These are phyloP conservation scores for Malassezia japonica DNA, from an alignment of 1,284 basidiomycete genomes.

Conservation along the genomic window DNA sequence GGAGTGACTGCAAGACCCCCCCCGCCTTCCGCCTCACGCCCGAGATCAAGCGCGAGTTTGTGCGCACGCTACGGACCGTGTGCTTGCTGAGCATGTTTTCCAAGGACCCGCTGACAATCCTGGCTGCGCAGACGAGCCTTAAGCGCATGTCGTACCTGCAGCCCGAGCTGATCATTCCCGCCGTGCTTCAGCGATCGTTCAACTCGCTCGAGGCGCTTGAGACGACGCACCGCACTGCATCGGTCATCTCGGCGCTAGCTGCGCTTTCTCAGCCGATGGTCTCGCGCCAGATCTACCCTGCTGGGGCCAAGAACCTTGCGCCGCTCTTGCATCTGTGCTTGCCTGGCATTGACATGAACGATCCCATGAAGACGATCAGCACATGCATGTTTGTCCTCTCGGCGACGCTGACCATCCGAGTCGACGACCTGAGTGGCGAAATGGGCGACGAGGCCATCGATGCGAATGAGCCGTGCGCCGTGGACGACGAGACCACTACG, in stretches of 20 bases:
- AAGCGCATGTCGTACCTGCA: slow-evolving; percentile 70
- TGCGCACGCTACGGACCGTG: slow-evolving; percentile 71
- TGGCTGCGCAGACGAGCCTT: slow-evolving; percentile 51
- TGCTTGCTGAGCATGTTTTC: slow-evolving; percentile 90
- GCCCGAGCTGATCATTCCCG: slow-evolving; percentile 78
- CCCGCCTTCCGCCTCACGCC: slow-evolving; percentile 65
- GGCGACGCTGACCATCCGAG: slow-evolving; percentile 67
- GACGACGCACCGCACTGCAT: slow-evolving; percentile 50
- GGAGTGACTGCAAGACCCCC: slow-evolving; percentile 70
- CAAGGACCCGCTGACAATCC: slow-evolving; percentile 57
- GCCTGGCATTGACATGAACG: slow-evolving; percentile 89
- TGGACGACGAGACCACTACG: slow-evolving; percentile 39
- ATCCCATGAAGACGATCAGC: slow-evolving; percentile 74
- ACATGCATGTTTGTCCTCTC: slow-evolving; percentile 70
- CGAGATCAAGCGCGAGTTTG: slow-evolving; percentile 71
- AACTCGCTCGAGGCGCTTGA: slow-evolving; percentile 66
- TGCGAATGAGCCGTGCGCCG: neutral
- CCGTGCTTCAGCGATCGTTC: slow-evolving; percentile 81
- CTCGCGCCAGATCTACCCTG: slow-evolving; percentile 63
- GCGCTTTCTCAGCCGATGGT: slow-evolving; percentile 69
- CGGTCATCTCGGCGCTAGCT: slow-evolving; percentile 73
- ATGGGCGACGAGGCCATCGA: slow-evolving; percentile 1
- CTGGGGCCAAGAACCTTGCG: slow-evolving; percentile 77
- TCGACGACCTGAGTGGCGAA: slow-evolving; percentile 61
- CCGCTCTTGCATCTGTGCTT: slow-evolving; percentile 81